Conservation (phyloP, 1,284 basidiomycete species). For the Cutaneotrichosporon dermatis region DNA sequence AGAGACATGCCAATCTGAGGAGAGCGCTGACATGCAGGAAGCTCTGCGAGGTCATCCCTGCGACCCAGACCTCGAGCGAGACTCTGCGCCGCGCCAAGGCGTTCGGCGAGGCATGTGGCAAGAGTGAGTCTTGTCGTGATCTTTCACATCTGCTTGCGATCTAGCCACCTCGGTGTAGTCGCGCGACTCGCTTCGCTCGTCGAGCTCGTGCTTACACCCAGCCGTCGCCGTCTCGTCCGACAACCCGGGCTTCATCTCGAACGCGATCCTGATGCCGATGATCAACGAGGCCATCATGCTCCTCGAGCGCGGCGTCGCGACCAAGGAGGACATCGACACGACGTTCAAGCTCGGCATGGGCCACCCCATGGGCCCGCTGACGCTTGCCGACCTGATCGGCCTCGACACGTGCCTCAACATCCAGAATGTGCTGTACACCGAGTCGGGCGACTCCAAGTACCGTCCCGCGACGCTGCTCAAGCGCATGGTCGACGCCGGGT, state of each 20-base stretch:
- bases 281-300: constrained; percentile 78
- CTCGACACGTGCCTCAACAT: constrained; percentile 87
- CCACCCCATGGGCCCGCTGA: constrained; percentile 90
- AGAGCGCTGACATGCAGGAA: constrained; percentile 59
- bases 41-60: constrained; percentile 87
- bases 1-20: no score
- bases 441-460: constrained; percentile 94
- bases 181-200: no score
- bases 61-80: constrained; percentile 77
- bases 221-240: constrained; percentile 84
- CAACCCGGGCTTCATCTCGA: constrained; percentile 68
- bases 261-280: constrained; percentile 50
- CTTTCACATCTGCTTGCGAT: no score
- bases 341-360: constrained; percentile 91
- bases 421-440: constrained; percentile 79
- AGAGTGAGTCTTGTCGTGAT: no score
- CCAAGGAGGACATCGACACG: constrained; percentile 90
- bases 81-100: constrained; percentile 70
- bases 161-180: no score
- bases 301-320: constrained; percentile 84
- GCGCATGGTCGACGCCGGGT: constrained; percentile 93
- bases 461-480: constrained; percentile 85
- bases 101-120: constrained; percentile 85
- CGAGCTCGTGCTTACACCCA: constrained; percentile 34
- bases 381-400: constrained; percentile 84